Base-by-base conservation (phyloP, 2,329 filamentous ascomycete genomes). In the Alternaria sp. region DNA sequence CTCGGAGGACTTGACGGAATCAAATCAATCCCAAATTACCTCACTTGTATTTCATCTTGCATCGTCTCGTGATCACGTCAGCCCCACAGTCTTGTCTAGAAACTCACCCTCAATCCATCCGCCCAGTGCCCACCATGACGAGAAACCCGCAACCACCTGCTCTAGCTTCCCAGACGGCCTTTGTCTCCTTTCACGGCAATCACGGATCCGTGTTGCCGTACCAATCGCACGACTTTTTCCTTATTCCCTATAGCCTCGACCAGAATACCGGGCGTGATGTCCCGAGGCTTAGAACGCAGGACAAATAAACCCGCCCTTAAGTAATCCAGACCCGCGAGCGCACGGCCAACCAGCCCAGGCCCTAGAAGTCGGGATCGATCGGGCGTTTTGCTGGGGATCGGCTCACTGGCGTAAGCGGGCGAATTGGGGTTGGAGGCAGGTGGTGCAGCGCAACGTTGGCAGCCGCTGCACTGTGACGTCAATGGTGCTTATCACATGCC, bases 391-490 rank as follows among this genome's bases (percentile, higher is more conserved):
- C 58, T 61, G 61, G 45, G 29, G 44, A 66, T 66, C 61, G 55
- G 29, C 14, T 42, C 14, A 24, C 26, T 36, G 17, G 28, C 26
- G 4, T 14, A 21, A 29, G 33, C 17, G 11, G 33, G 37, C 46
- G 10, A 42, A 46, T 37, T n/a, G 36, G 24, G 40, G 33, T 45
- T 14, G 28, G 28, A 28, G 51, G 41, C 13, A 40, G n/a, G 7
- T 31, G 41, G 51, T 48, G 39, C 50, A 61, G 41, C 41, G 60
- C 51, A 29, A 54, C 54, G 50, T 58, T 56, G 49, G 58, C 50
- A 42, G 14, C 63, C 58, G 57, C 60, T 63, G 60, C 61, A 52
- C 34, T 34, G 42, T 65, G 63, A 63, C 63, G 63, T 61, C 48
- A 39, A 54, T 55, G 51, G 61, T 34, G 9, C 44, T 34, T 48